A percentile compares a stretch with the other conserved stretches of the same genome.
These are phyloP conservation scores for Westerdykella ornata DNA, from an alignment of 2,329 filamentous ascomycete genomes.

Conservation along the genomic window DNA sequence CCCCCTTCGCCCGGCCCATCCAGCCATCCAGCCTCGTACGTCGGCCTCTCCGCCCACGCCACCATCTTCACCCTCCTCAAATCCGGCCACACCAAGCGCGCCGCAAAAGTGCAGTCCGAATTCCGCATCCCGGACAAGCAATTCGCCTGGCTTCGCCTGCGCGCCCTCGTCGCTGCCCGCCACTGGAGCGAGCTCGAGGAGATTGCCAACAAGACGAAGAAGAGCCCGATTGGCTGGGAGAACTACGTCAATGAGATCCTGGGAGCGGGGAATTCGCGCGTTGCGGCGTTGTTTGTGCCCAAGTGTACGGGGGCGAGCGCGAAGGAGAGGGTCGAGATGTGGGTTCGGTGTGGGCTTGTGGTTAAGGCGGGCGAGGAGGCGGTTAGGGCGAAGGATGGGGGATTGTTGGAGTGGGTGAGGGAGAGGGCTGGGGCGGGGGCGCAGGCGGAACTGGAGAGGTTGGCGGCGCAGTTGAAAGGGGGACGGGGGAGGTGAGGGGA, in stretches of 20 bases:
- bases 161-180: conserved; percentile 80
- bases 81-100: conserved; percentile 73
- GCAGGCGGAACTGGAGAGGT: conserved; percentile 72
- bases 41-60: conserved; percentile 80
- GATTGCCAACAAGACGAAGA: conserved; percentile 60
- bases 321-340: conserved; percentile 77
- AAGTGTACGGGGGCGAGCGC: conserved; percentile 71
- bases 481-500: conserved; percentile 15
- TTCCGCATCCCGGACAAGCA: conserved; percentile 92
- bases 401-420: conserved; percentile 65
- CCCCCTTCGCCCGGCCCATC: conserved; percentile 45
- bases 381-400: conserved; percentile 69
- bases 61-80: conserved; percentile 85
- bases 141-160: conserved; percentile 77
- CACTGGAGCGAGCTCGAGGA: conserved; percentile 94
- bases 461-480: conserved; percentile 46
- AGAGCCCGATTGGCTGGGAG: conserved; percentile 95
- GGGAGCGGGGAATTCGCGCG: conserved; percentile 79
- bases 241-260: conserved; percentile 89
- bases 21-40: conserved; percentile 49
- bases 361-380: conserved; percentile 89
- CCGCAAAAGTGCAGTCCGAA: conserved; percentile 80
- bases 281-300: conserved; percentile 76
- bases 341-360: conserved; percentile 88
- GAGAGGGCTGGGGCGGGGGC: conserved; percentile 65